A percentile compares a stretch with the other conserved stretches of the same genome.
Conservation (phyloP, 805 yeast species). For the Pichia nakasei region DNA sequence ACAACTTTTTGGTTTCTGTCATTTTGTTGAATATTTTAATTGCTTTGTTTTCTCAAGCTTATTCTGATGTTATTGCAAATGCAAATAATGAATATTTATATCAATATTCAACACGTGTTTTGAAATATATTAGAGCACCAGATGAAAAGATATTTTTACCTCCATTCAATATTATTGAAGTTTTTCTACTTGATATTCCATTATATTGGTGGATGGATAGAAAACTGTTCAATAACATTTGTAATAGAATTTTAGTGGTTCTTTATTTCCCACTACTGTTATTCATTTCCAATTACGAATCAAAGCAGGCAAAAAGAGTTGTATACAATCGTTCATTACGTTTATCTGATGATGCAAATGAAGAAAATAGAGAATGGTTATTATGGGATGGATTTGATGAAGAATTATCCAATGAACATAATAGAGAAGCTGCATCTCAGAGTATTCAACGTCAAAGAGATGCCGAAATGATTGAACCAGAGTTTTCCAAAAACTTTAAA, state of each 20-base stretch:
- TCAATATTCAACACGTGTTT: constrained; percentile 72
- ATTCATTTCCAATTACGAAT: constrained; percentile 55
- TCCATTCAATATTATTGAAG: constrained; percentile 70
- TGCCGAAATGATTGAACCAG: constrained; percentile 65
- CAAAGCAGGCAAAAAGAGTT: constrained; percentile 58
- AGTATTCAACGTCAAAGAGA: constrained; percentile 41
- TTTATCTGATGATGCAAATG: constrained; percentile 72
- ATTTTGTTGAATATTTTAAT: constrained; percentile 74
- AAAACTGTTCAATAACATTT: constrained; percentile 30
- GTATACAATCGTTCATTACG: constrained; percentile 58
- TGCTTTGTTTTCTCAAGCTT: constrained; percentile 81
- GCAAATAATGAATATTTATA: constrained; percentile 83
- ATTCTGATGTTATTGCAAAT: constrained; percentile 70
- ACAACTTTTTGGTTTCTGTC: constrained; percentile 66
- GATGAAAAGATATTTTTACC: constrained; percentile 81
- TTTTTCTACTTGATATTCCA: constrained; percentile 39
- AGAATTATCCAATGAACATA: constrained; percentile 19
- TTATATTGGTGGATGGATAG: constrained; percentile 29
- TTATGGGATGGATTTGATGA: constrained; percentile 64
- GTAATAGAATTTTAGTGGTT: constrained; percentile 50
- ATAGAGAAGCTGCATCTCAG: constrained; percentile 25
- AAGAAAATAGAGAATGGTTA: constrained; percentile 72
- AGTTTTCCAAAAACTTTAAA: constrained; percentile 42
- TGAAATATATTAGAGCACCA: constrained; percentile 80
- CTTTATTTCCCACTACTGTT: constrained; percentile 62